A percentile compares a stretch with the other conserved stretches of the same genome.
phyloP scores from a whole-genome alignment of 164 flowering plant genomes.

The Nymphaea colorata region DNA sequence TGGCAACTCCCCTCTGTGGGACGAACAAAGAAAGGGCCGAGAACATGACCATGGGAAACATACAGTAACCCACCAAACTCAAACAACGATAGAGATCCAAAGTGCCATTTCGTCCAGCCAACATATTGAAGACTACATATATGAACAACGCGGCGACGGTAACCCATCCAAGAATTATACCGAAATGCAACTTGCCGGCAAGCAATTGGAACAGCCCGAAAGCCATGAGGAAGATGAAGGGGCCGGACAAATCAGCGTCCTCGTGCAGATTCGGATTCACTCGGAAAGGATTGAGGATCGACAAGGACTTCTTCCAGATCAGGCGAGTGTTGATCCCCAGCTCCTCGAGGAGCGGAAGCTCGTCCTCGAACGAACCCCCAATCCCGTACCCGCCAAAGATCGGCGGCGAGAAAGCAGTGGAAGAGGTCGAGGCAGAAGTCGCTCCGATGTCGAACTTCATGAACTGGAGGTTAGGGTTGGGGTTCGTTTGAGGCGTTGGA shows the following conservation, averaged over 20 bases:
- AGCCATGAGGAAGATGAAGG: slow-evolving; percentile 53
- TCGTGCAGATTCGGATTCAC: slow-evolving; percentile 46
- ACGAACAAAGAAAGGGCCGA: slow-evolving; percentile 64
- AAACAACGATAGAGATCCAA: slow-evolving; percentile 71
- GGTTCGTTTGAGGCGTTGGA: slow-evolving; percentile 25
- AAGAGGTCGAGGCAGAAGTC: slow-evolving; percentile 20
- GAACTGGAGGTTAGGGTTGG: slow-evolving; percentile 35
- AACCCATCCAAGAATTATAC: slow-evolving; percentile 84
- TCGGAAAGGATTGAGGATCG: slow-evolving; percentile 61
- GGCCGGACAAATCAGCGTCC: slow-evolving; percentile 82
- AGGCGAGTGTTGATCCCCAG: slow-evolving; percentile 81
- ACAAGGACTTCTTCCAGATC: slow-evolving; percentile 67
- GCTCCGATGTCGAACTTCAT: slow-evolving; percentile 63
- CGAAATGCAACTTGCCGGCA: slow-evolving; percentile 85
- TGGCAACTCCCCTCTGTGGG: slow-evolving; percentile 42
- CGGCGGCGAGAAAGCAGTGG: slow-evolving; percentile 29
- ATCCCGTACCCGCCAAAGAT: slow-evolving; percentile 10
- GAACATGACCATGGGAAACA: slow-evolving; percentile 71
- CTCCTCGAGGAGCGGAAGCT: slow-evolving; percentile 82
- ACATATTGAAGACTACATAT: slow-evolving; percentile 71
- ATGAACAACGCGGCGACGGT: slow-evolving; percentile 59
- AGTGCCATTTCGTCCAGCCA: slow-evolving; percentile 77
- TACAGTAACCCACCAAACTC: slow-evolving; percentile 71
- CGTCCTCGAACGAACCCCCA: slow-evolving; percentile 44
- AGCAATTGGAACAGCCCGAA: slow-evolving; percentile 78